phyloP scores from a whole-genome alignment of 1,139 yeast genomes.

The Petasospora fabianii region DNA sequence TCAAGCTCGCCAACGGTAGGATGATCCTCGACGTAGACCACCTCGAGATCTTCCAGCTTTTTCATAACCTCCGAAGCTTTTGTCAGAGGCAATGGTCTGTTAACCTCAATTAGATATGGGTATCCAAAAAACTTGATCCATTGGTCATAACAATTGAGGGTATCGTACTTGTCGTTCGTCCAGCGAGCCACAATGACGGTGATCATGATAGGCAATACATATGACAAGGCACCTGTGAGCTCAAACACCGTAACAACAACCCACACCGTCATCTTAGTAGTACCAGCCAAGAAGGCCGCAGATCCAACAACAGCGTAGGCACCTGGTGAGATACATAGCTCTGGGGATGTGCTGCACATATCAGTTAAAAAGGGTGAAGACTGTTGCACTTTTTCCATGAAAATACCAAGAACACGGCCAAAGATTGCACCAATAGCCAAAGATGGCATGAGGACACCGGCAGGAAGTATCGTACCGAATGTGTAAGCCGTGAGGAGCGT shows the following conservation, averaged over 20 bases:
- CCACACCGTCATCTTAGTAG: slow-evolving; percentile 79
- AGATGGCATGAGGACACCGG: slow-evolving; percentile 74
- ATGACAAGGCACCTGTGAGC: slow-evolving; percentile 77
- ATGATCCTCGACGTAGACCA: slow-evolving; percentile 19
- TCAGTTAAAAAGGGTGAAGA: slow-evolving; percentile 33
- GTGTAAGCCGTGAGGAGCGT: slow-evolving; percentile 57
- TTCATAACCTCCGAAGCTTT: slow-evolving; percentile 17
- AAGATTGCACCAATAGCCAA: slow-evolving; percentile 65
- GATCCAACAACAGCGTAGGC: slow-evolving; percentile 89
- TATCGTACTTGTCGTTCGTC: slow-evolving; percentile 39
- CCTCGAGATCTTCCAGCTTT: slow-evolving; percentile 13
- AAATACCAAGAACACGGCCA: slow-evolving; percentile 65
- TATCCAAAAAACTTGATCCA: slow-evolving; percentile 40
- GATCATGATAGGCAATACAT: slow-evolving; percentile 78
- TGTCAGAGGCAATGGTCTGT: slow-evolving; percentile 21
- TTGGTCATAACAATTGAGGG: slow-evolving; percentile 37
- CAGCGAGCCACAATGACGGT: slow-evolving; percentile 47
- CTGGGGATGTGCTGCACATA: slow-evolving; percentile 20
- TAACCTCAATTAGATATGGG: slow-evolving; percentile 25
- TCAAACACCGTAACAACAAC: slow-evolving; percentile 88
- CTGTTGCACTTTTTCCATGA: slow-evolving; percentile 48
- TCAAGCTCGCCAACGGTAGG: slow-evolving; percentile 17
- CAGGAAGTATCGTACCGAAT: slow-evolving; percentile 65
- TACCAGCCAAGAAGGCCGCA: slow-evolving; percentile 84
- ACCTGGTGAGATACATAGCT: slow-evolving; percentile 68